Evolutionary conservation across 1,139 yeast genomes (phyloP).

Genomic region (Magnusiomyces tetraspermus): DNA sequence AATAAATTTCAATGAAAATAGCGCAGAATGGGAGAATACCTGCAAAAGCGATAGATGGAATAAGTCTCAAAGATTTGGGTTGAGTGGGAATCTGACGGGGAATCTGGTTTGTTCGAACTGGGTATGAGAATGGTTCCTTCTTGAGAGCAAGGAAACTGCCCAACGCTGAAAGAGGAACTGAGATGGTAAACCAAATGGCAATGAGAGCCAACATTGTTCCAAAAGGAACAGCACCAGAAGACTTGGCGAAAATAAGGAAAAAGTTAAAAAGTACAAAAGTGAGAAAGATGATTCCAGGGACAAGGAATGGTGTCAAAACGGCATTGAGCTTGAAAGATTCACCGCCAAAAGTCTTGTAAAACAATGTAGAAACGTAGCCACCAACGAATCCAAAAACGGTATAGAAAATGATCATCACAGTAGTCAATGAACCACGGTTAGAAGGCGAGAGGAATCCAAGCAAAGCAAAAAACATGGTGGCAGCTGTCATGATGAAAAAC

Average conservation of each 20-base stretch:
- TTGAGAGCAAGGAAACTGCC: constrained; percentile 76
- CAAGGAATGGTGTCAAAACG: constrained; percentile 69
- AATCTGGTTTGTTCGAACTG: constrained; percentile 81
- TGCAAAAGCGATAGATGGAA: constrained; percentile 62
- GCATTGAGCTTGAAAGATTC: constrained; percentile 83
- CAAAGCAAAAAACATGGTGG: constrained; percentile 72
- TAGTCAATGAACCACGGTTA: constrained; percentile 85
- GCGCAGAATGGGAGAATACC: constrained; percentile 95
- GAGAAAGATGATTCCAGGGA: constrained; percentile 67
- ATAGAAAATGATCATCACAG: constrained; percentile 77
- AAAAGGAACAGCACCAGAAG: constrained; percentile 93
- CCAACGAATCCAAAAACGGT: constrained; percentile 73
- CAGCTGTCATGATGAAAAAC: constrained; percentile 63
- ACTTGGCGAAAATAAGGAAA: constrained; percentile 63
- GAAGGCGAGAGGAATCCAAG: constrained; percentile 89
- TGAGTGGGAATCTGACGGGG: constrained; percentile 93
- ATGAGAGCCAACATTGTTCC: constrained; percentile 82
- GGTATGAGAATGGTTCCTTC: constrained; percentile 49
- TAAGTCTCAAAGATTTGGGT: constrained; percentile 68
- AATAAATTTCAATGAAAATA: constrained; percentile 88
- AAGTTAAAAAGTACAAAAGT: constrained; percentile 66
- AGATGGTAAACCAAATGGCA: constrained; percentile 73
- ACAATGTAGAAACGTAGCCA: constrained; percentile 74
- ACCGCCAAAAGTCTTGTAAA: constrained; percentile 87
- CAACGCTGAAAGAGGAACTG: constrained; percentile 71